Evolutionary conservation across 1,139 yeast species (phyloP).

Genomic region (Saccharomyces hybrid): DNA sequence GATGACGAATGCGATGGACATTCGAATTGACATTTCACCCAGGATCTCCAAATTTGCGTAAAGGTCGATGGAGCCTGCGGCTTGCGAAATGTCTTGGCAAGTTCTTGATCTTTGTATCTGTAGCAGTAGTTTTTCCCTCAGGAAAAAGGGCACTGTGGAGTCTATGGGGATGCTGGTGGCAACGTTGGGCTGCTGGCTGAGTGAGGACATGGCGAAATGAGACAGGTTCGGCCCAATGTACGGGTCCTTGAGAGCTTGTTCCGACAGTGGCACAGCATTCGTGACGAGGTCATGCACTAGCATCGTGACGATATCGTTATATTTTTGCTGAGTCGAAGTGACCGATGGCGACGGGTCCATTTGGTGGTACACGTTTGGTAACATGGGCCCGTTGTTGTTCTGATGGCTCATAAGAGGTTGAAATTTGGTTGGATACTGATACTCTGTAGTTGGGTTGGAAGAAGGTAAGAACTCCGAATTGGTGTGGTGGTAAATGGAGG

Average conservation of each 20-base stretch:
- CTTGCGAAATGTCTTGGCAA: slow-evolving; percentile 47
- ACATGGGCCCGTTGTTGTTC: background rate
- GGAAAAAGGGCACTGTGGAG: slow-evolving; percentile 20
- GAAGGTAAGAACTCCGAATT: background rate
- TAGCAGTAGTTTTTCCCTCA: slow-evolving; percentile 33
- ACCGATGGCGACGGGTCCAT: slow-evolving; percentile 2
- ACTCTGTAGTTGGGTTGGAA: background rate
- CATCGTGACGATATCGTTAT: slow-evolving; percentile 21
- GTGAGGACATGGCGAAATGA: slow-evolving; percentile 26
- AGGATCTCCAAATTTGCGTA: slow-evolving; percentile 42
- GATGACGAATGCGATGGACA: slow-evolving; percentile 53
- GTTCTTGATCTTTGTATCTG: slow-evolving; percentile 57
- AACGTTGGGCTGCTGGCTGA: slow-evolving; percentile 15
- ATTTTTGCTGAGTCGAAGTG: slow-evolving; percentile 8
- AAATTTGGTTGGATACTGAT: background rate
- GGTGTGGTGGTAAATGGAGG: background rate
- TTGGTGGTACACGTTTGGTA: background rate
- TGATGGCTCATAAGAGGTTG: background rate
- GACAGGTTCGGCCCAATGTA: slow-evolving; percentile 17
- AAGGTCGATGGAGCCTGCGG: slow-evolving; percentile 27
- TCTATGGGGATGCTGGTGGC: background rate
- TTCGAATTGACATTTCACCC: slow-evolving; percentile 49
- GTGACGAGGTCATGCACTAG: slow-evolving; percentile 24
- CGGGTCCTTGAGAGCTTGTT: slow-evolving; percentile 19
- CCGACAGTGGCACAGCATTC: slow-evolving; percentile 21